A percentile compares a stretch with the other conserved stretches of the same genome.
Evolutionary conservation across 371 early-diverging fungal species (phyloP).

Genomic region (Conidiobolus incongruus): DNA sequence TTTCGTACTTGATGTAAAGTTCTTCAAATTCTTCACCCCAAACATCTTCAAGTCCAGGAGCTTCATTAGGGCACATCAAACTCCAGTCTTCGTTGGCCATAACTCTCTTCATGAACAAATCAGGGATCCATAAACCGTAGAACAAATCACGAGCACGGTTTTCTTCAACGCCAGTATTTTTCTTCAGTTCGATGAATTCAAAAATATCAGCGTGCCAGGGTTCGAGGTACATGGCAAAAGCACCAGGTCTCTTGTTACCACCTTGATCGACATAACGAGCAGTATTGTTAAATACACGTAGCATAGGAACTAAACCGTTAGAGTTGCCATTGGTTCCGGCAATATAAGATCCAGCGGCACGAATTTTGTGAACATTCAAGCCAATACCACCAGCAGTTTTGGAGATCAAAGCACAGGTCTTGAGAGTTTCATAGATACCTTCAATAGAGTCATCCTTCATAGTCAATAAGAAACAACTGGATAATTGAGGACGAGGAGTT

Average conservation of each 20-base stretch:
- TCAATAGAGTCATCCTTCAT: constrained; percentile 95
- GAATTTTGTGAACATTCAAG: constrained; percentile 86
- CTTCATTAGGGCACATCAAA: constrained; percentile 94
- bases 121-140: constrained; percentile 96
- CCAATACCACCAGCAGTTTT: constrained; percentile 99
- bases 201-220: constrained; percentile 99
- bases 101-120: constrained; percentile 98
- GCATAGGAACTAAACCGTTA: constrained; percentile 96
- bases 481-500: constrained; percentile 86
- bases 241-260: constrained; percentile 96
- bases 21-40: constrained; percentile 91
- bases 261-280: constrained; percentile 98
- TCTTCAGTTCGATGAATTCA: constrained; percentile 92
- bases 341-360: constrained; percentile 87
- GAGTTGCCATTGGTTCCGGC: constrained; percentile 95
- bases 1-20: constrained; percentile 78
- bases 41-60: constrained; percentile 75
- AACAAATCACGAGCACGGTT: constrained; percentile 93
- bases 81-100: constrained; percentile 91
- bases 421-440: constrained; percentile 96
- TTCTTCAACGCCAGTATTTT: constrained; percentile 98
- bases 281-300: constrained; percentile 95
- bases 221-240: constrained; percentile 97
- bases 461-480: constrained; percentile 88
- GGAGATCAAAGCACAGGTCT: constrained; percentile 91